Evolutionary conservation across 2,329 filamentous ascomycete genomes (phyloP).

Genomic region (Pseudocercospora crystallina): DNA sequence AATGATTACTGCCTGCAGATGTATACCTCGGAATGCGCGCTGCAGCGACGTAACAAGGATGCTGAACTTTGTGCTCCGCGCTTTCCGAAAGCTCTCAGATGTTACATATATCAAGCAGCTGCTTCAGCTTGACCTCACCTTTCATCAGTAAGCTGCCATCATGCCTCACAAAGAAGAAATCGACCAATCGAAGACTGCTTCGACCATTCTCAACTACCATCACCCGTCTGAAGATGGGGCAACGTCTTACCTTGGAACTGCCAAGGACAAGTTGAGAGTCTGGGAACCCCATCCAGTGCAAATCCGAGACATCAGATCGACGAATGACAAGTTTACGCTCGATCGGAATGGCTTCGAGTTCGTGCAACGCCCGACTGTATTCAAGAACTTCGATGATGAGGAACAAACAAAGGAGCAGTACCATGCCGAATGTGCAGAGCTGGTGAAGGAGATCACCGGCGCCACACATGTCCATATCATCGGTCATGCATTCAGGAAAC

Average conservation of each 20-base stretch:
- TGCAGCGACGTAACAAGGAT: no score
- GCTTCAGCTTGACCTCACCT: not conserved
- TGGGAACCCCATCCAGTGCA: not conserved
- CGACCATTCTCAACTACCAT: not conserved
- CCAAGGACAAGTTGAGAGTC: not conserved
- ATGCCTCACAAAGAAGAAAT: not conserved
- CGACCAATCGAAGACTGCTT: not conserved
- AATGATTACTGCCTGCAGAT: no score
- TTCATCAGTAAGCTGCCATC: not conserved
- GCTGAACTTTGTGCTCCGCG: no score
- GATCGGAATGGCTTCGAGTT: slow-evolving; percentile 16
- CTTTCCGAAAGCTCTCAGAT: no score
- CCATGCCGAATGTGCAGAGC: not conserved
- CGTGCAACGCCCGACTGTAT: not conserved
- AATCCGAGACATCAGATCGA: slow-evolving; percentile 4
- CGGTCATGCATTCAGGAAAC: slow-evolving; percentile 2
- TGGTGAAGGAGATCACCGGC: slow-evolving; percentile 1
- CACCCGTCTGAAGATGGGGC: not conserved
- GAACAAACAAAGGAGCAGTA: not conserved
- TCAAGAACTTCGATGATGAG: slow-evolving; percentile 2
- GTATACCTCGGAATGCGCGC: no score
- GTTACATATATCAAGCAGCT: no score
- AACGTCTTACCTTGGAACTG: not conserved
- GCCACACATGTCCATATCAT: slow-evolving; percentile 5
- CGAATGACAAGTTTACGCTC: not conserved